phyloP scores from a whole-genome alignment of 768 basidiomycete genomes.

The Kwoniella shandongensis region DNA sequence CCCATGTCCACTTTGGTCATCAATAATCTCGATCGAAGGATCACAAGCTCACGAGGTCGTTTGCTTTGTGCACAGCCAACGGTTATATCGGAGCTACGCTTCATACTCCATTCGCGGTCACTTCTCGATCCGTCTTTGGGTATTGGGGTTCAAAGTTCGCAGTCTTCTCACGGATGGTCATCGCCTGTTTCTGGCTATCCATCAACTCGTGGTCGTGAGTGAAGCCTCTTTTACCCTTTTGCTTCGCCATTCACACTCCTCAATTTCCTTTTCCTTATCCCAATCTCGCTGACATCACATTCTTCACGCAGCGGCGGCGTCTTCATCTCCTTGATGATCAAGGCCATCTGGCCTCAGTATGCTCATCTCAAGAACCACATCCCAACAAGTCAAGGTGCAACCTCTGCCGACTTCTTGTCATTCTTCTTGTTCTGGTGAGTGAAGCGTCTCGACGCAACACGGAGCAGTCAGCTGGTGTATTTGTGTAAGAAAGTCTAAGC shows the following conservation, averaged over 20 bases:
- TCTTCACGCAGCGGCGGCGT: slow-evolving; percentile 28
- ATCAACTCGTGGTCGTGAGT: slow-evolving; percentile 36
- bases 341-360: slow-evolving; percentile 51
- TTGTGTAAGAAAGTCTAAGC: no score
- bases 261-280: background rate
- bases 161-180: slow-evolving; percentile 45
- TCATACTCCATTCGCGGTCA: slow-evolving; percentile 43
- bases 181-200: slow-evolving; percentile 28
- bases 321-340: slow-evolving; percentile 50
- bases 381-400: slow-evolving; percentile 38
- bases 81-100: slow-evolving; percentile 40
- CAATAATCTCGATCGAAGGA: no score
- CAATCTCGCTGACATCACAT: slow-evolving; percentile 18
- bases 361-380: slow-evolving; percentile 33
- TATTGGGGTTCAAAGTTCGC: slow-evolving; percentile 41
- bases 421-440: slow-evolving; percentile 47
- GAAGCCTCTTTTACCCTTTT: no score
- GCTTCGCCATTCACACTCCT: no score
- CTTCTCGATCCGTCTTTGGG: slow-evolving; percentile 37
- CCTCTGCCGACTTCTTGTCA: slow-evolving; percentile 40
- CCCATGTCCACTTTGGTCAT: no score
- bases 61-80: slow-evolving; percentile 22
- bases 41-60: background rate
- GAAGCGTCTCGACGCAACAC: background rate
- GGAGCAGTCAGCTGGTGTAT: background rate